These are phyloP conservation scores for Quercus tomentella DNA, from an alignment of 331 rosid genomes.

Conservation along the genomic window DNA sequence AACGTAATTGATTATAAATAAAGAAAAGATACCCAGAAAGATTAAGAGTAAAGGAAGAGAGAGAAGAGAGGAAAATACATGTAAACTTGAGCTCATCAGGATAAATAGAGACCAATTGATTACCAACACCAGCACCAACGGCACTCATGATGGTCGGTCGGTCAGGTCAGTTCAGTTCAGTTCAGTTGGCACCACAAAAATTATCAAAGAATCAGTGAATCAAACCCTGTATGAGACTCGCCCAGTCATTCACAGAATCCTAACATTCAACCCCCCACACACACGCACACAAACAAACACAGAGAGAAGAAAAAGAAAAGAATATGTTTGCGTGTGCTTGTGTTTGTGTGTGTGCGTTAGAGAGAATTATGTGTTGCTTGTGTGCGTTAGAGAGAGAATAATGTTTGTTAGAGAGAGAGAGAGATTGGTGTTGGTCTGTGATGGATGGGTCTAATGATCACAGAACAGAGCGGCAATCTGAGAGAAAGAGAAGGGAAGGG, in stretches of 20 bases:
- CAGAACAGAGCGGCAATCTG: too few relatives aligned
- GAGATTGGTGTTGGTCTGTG: not conserved
- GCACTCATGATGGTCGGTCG: conserved; percentile 51
- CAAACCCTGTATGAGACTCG: not conserved
- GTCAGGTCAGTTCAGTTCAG: not conserved
- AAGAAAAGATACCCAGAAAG: not conserved
- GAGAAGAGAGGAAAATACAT: conserved; percentile 35
- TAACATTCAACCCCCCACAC: not conserved
- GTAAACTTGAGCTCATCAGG: conserved; percentile 85
- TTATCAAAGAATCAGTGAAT: not conserved
- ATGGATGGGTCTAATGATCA: not conserved
- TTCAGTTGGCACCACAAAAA: not conserved
- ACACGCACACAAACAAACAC: not conserved
- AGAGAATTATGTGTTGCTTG: not conserved
- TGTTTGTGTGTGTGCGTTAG: not conserved
- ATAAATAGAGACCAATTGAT: conserved; percentile 49
- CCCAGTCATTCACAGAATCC: not conserved
- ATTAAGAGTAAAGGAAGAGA: not conserved
- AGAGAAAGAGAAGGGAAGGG: not conserved
- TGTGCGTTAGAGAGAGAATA: not conserved
- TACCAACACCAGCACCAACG: conserved; percentile 3
- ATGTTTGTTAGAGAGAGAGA: not conserved
- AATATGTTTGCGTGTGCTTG: too few relatives aligned
- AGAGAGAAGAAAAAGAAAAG: too few relatives aligned
- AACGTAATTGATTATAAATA: not conserved